Percentiles rank a stretch among this genome's conserved stretches.
phyloP scores from a whole-genome alignment of 805 yeast species.

The Priceomyces carsonii region DNA sequence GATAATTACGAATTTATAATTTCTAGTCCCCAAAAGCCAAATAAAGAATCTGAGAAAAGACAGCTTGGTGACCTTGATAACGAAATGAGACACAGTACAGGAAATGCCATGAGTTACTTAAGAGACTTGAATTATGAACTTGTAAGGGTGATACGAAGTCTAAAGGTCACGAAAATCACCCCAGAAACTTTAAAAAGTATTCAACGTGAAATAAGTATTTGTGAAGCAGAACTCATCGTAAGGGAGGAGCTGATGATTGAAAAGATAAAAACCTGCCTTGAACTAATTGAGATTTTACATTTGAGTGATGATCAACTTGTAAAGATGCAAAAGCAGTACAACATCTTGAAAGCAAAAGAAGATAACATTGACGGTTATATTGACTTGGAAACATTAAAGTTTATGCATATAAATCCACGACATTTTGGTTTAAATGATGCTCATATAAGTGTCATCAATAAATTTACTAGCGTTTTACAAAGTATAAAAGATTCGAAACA shows the following conservation, averaged over 20 bases:
- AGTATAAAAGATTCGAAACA: constrained; percentile 34
- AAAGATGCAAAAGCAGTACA: constrained; percentile 31
- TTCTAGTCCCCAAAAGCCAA: constrained; percentile 29
- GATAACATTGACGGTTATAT: constrained; percentile 29
- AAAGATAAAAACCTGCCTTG: constrained; percentile 25
- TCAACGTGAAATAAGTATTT: constrained; percentile 24
- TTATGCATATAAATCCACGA: constrained; percentile 35
- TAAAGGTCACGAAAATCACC: constrained; percentile 39
- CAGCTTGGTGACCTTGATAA: not conserved
- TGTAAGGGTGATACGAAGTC: constrained; percentile 33
- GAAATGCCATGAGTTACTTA: constrained; percentile 24
- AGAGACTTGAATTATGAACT: constrained; percentile 40
- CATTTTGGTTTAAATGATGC: constrained; percentile 40
- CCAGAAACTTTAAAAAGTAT: constrained; percentile 24
- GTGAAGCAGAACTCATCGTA: constrained; percentile 23
- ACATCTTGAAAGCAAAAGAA: constrained; percentile 13
- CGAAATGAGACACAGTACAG: no score
- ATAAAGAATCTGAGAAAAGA: constrained; percentile 1
- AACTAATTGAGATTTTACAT: constrained; percentile 25
- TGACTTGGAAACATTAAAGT: constrained; percentile 37
- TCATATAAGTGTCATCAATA: constrained; percentile 32
- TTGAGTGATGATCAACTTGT: constrained; percentile 34
- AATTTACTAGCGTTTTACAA: constrained; percentile 30
- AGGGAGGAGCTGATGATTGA: constrained; percentile 25
- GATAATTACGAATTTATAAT: constrained; percentile 21